Base-by-base conservation (phyloP, 257 asterid species). In the Handroanthus guayacan region DNA sequence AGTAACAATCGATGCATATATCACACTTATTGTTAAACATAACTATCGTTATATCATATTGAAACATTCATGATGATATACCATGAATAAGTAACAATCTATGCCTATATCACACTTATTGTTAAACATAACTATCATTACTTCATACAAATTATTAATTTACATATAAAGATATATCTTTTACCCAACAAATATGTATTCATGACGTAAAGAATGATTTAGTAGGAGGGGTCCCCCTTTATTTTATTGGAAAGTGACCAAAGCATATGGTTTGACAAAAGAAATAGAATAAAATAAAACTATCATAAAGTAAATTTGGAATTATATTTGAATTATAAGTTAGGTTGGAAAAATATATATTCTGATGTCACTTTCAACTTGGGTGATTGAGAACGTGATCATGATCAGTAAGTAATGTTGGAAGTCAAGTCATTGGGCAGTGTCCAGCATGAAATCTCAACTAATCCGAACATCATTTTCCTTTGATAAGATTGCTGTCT, bases 171-270 rank as follows among this genome's bases (percentile, higher is more conserved):
- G 1, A 66, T 16, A 67, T 45, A 25, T 25, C 31, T 45, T 45
- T 25, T 1, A 69, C 62, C 16, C 34, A 5, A 34, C 8, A 68
- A 13, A 20, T 20, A 25, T 31, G 43, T 20, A 9, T 20, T 18
- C 51, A 5, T 67, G 72, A 47, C 58, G 44, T 25, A 45, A 67
- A 67, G 58, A 43, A 20, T 66, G 39, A 66, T 55, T 44, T 65
- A 9, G 17, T 25, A 11, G 72, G 55, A 10, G 3, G 25, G 39
- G 37, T 45, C 55, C 38, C 38, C 2, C 18, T 11, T 11, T 7
- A 64, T 16, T 43, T 41, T 61, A 17, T 36, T 39, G 48, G 54
- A 31, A 64, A 65, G 51, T 10, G 20, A 52, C 13, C 5, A 11
- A 13, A 12, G 2, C 3, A 52, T 16, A 31, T n/a, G 25, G n/a